phyloP scores from a whole-genome alignment of 225 moss, liverwort and hornwort genomes.

The Sphagnum tenellum region DNA sequence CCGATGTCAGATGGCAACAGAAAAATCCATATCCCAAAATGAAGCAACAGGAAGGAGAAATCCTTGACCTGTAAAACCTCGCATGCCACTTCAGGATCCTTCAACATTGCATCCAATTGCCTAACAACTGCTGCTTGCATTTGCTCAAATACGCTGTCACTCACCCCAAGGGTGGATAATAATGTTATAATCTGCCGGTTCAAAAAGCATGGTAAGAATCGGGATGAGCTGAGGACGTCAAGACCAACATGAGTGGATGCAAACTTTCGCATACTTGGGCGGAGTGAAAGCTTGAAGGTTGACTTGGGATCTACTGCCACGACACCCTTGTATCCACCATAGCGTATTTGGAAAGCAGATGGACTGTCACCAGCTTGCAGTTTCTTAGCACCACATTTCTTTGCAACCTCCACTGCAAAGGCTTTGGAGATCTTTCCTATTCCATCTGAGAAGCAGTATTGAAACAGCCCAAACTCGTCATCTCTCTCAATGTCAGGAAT shows the following conservation, averaged over 20 bases:
- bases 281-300: slow-evolving; percentile 54
- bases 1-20: too few species aligned
- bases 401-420: slow-evolving; percentile 55
- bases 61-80: slow-evolving; percentile 53
- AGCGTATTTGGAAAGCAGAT: slow-evolving; percentile 97
- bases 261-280: slow-evolving; percentile 92
- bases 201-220: slow-evolving; percentile 61
- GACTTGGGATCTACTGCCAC: slow-evolving; percentile 73
- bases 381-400: slow-evolving; percentile 33
- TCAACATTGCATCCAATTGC: slow-evolving; percentile 59
- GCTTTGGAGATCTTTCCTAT: slow-evolving; percentile 79
- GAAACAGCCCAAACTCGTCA: slow-evolving; percentile 10
- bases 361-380: slow-evolving; percentile 33
- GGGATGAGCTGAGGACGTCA: slow-evolving; percentile 63
- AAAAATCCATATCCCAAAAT: too few species aligned
- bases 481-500: slow-evolving; percentile 57
- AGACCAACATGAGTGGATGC: slow-evolving; percentile 59
- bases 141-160: slow-evolving; percentile 54
- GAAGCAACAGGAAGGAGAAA: slow-evolving; percentile 3
- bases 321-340: slow-evolving; percentile 91
- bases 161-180: slow-evolving; percentile 70
- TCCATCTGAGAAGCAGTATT: slow-evolving; percentile 90
- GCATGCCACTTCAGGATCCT: slow-evolving; percentile 44
- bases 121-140: slow-evolving; percentile 54
- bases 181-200: slow-evolving; percentile 88